Conservation (phyloP, 495 filamentous ascomycete species). For the Aspergillus saccharolyticus region DNA sequence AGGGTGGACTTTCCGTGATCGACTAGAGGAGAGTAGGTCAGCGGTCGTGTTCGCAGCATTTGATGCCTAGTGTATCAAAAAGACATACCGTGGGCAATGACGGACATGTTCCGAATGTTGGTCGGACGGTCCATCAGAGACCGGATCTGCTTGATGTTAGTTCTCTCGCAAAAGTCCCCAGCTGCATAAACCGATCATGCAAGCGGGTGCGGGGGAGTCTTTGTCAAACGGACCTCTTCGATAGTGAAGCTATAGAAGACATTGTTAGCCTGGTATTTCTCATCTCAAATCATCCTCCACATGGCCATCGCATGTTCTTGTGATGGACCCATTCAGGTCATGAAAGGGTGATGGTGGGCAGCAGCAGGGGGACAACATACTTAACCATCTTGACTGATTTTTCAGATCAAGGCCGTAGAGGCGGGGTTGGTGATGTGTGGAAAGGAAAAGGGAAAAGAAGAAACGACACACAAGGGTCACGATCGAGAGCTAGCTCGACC, state of each 20-base stretch:
- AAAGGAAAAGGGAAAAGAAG: conserved; percentile 25
- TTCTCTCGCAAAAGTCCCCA: not conserved
- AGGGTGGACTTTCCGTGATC: conserved; percentile 99
- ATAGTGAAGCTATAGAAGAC: conserved; percentile 81
- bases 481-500: conserved; percentile 48
- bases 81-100: conserved; percentile 90
- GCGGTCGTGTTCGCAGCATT: conserved; percentile 1
- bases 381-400: conserved; percentile 98
- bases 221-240: conserved; percentile 64
- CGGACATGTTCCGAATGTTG: conserved; percentile 99
- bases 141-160: conserved; percentile 61
- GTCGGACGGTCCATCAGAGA: conserved; percentile 92
- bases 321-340: too few species aligned
- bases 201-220: not conserved
- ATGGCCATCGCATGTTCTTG: not conserved
- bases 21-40: conserved; percentile 48
- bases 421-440: conserved; percentile 27
- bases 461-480: conserved; percentile 42
- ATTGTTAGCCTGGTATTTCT: conserved; percentile 24
- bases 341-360: not conserved
- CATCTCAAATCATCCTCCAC: not conserved
- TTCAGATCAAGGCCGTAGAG: conserved; percentile 44
- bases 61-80: not conserved
- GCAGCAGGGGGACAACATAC: conserved; percentile 58
- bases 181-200: not conserved